These are phyloP conservation scores for Arabidopsis lyrata DNA, from an alignment of 441 rosid species.

Conservation along the genomic window DNA sequence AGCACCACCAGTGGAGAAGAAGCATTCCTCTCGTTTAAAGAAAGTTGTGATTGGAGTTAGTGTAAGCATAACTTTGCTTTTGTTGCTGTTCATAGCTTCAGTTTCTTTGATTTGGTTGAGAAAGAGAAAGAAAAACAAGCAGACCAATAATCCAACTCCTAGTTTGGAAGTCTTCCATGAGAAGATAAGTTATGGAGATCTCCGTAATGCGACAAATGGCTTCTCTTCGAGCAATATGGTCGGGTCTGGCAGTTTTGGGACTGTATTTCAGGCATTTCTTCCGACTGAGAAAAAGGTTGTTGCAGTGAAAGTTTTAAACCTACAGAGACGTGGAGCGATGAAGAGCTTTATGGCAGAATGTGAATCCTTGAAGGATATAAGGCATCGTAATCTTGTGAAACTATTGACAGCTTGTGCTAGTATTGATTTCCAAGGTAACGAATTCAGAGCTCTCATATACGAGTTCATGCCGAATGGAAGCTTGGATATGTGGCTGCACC, in stretches of 20 bases:
- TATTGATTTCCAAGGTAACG: too few relatives aligned
- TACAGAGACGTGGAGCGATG: too few relatives aligned
- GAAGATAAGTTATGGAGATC: slow-evolving; percentile 27
- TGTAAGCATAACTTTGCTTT: background rate
- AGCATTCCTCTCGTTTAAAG: background rate
- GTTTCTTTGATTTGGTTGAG: background rate
- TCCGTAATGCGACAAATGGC: slow-evolving; percentile 13
- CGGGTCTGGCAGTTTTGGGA: slow-evolving; percentile 40
- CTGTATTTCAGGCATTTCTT: slow-evolving; percentile 23
- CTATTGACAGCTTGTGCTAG: too few relatives aligned
- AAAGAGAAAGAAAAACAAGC: slow-evolving; percentile 13
- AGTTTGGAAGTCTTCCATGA: slow-evolving; percentile 19
- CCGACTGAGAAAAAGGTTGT: too few relatives aligned
- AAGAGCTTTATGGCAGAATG: too few relatives aligned
- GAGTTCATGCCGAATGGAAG: too few relatives aligned
- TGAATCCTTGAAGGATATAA: too few relatives aligned
- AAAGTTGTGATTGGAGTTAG: slow-evolving; percentile 3
- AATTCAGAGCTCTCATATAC: too few relatives aligned
- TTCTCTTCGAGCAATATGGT: slow-evolving; percentile 15
- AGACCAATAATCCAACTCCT: background rate
- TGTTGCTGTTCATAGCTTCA: background rate
- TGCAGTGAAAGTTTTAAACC: too few relatives aligned
- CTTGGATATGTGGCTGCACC: too few relatives aligned
- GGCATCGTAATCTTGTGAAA: too few relatives aligned
- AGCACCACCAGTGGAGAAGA: background rate